Evolutionary conservation across 768 basidiomycete species (phyloP), one percentile per base, ranked within the genome.

Genomic region (Suillus bovinus): DNA sequence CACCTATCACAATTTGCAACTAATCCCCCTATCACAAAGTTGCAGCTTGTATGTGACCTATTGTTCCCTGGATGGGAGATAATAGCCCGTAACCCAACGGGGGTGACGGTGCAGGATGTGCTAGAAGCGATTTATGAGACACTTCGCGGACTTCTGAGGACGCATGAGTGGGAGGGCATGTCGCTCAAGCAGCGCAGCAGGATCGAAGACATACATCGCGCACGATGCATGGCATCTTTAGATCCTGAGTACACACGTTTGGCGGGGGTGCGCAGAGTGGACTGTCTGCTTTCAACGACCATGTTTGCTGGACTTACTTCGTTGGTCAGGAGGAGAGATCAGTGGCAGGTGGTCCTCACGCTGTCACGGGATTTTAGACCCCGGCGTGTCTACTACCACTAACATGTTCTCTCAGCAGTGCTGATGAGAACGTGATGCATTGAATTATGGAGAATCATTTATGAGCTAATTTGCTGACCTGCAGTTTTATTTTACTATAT

Each of bases 51-150:
- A 11, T 86, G 83, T 62, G 84, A 79, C 33, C 68, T 85, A 61
- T 76, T 83, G 24, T 78, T 76, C 11, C 76, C 72, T 53, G 63
- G 74, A 11, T 85, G 83, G 81, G 70, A 70, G 5, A 79, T 83
- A 34, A 64, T 74, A 11, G 77, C 75, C 10, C 66, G 69, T n/a
- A 83, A 81, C 66, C 71, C 76, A 8, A 67, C 68, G 0, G 82
- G 81, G 10, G 80, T 87, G 46, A 86, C 84, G 2, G 68, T 87
- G 60, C 70, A 69, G n/a, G 82, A 87, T 52, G 76, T 87, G 24
- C 71, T 87, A 5, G 61, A 75, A 2, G 78, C 80, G n/a, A 82
- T 86, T 50, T 74, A 80, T 69, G 54, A 64, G 14, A 72, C 74
- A 38, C 67, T 85, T 27, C 72, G 72, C 17, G 69, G 54, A 6